phyloP scores from a whole-genome alignment of 164 flowering plant genomes.

The Tinospora cordifolia region DNA sequence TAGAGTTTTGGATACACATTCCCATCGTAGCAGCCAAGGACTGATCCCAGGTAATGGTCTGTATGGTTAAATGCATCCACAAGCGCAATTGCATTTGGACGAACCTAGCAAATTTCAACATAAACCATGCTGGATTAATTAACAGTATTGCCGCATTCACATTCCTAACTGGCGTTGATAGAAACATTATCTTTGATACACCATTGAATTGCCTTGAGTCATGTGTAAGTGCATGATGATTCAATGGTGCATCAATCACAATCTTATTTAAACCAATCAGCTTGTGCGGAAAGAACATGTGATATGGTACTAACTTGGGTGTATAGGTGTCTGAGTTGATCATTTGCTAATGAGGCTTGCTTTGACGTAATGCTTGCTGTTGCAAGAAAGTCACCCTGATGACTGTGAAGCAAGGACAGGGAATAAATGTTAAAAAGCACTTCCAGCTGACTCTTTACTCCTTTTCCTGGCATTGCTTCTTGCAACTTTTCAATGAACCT shows the following conservation, averaged over 20 bases:
- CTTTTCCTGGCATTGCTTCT: slow-evolving; percentile 72
- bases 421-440: slow-evolving; percentile 65
- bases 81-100: slow-evolving; percentile 88
- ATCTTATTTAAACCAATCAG: not conserved
- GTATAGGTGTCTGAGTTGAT: slow-evolving; percentile 66
- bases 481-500: slow-evolving; percentile 84
- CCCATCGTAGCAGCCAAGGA: slow-evolving; percentile 90
- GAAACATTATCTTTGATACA: no score
- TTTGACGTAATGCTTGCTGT: slow-evolving; percentile 65
- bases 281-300: not conserved
- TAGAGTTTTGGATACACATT: slow-evolving; percentile 92
- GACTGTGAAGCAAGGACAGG: slow-evolving; percentile 62
- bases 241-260: no score
- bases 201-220: no score
- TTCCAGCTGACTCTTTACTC: slow-evolving; percentile 60
- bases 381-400: slow-evolving; percentile 78
- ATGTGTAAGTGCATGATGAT: no score
- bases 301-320: slow-evolving; percentile 43
- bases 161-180: no score
- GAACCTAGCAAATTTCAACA: slow-evolving; percentile 49
- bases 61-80: slow-evolving; percentile 96
- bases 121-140: no score
- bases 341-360: slow-evolving; percentile 83
- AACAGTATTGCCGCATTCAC: no score
- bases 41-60: slow-evolving; percentile 84